Evolutionary conservation across 768 basidiomycete species (phyloP).

Genomic region (Podaxis sp.): DNA sequence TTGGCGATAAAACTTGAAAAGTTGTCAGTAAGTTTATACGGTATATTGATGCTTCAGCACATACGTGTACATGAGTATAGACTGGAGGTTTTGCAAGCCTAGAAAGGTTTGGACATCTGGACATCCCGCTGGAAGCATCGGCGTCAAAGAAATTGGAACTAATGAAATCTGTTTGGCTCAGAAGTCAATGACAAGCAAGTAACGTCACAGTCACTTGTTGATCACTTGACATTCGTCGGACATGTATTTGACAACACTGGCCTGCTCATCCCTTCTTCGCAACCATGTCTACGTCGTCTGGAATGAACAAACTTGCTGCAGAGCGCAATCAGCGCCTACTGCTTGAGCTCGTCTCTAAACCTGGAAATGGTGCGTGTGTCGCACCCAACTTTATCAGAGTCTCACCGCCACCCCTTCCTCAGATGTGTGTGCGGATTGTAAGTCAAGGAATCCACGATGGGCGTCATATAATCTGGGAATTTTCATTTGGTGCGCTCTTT

Average conservation of each 20-base stretch:
- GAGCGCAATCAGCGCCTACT: slow-evolving; percentile 69
- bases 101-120: background rate
- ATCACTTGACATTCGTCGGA: background rate
- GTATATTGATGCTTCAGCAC: background rate
- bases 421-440: slow-evolving; percentile 95
- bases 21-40: background rate
- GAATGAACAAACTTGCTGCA: slow-evolving; percentile 55
- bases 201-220: slow-evolving; percentile 8
- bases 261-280: background rate
- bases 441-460: slow-evolving; percentile 85
- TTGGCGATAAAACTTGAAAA: background rate
- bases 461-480: slow-evolving; percentile 87
- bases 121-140: background rate
- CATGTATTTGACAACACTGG: background rate
- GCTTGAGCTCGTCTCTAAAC: slow-evolving; percentile 64
- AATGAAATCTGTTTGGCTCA: background rate
- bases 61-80: slow-evolving; percentile 8
- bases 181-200: background rate
- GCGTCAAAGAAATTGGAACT: background rate
- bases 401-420: slow-evolving; percentile 11
- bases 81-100: slow-evolving; percentile 3
- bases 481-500: slow-evolving; percentile 70
- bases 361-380: slow-evolving; percentile 75
- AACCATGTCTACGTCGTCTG: slow-evolving; percentile 31
- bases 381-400: background rate